Evolutionary conservation across 805 yeast species (phyloP), one percentile per base, ranked within the genome.

Genomic region (Spathaspora sp.): DNA sequence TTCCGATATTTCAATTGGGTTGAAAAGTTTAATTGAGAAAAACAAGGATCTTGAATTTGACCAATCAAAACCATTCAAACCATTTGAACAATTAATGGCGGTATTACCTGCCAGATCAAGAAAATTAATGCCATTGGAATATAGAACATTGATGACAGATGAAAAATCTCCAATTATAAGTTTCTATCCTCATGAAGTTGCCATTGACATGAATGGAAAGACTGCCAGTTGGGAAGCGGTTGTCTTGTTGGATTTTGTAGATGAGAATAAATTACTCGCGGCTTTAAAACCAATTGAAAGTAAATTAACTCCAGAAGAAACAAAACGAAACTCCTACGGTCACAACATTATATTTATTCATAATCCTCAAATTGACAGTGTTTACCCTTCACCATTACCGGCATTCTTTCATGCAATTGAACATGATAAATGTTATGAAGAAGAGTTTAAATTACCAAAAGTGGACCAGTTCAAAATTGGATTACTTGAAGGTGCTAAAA

Each of bases 211-310:
- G 80, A 94, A 94, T 65, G 99, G 98, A 44, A 94, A 94, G 66
- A 89, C 91, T 50, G 96, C 94, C 1, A 86, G 90, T 47, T 94
- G 99, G 99, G 98, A 94, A 72, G 97, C 97, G 10, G 97, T 94
- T 51, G 97, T 94, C 6, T 79, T 89, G 60, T 79, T 94, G 52
- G 85, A 96, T 5, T 94, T 94, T 76, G 97, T 94, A 45, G 97
- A 94, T 58, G 90, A 87, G 61, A 69, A 80, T 29, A 78, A 94
- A 54, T 77, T 94, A 51, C 71, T 86, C 31, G 83, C 77, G 3
- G 93, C 93, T 1, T 80, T 94, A 80, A 74, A 70, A 46, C 89
- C 96, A 1, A 68, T 77, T 42, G 87, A 89, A 52, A 61, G 71
- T 0, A 78, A 76, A 54, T 72, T 94, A 51, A 73, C 84, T 0